phyloP scores from a whole-genome alignment of 768 basidiomycete species.

The Tricholoma furcatifolium region DNA sequence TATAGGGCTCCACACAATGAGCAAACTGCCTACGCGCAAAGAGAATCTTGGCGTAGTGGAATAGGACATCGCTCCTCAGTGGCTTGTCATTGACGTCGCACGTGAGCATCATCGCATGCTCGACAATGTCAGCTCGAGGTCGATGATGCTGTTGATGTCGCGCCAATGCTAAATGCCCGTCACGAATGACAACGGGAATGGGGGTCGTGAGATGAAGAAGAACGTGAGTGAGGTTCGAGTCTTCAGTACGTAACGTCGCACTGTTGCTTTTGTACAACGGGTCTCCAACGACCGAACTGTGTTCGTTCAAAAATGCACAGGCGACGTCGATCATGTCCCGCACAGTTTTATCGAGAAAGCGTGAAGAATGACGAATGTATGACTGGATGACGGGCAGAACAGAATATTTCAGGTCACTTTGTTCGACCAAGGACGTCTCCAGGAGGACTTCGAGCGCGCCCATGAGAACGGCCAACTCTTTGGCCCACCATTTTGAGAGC shows the following conservation, averaged over 20 bases:
- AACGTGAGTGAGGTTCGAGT: slow-evolving; percentile 14
- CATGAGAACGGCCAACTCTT: background rate
- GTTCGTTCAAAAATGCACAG: slow-evolving; percentile 10
- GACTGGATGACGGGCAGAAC: slow-evolving; percentile 19
- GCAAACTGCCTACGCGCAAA: background rate
- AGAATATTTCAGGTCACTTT: slow-evolving; percentile 4
- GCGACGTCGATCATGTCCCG: slow-evolving; percentile 7
- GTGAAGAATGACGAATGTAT: slow-evolving; percentile 13
- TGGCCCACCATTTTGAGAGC: slow-evolving; percentile 9
- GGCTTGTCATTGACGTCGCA: background rate
- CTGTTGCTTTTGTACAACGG: slow-evolving; percentile 5
- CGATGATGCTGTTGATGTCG: slow-evolving; percentile 14
- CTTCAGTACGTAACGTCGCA: slow-evolving; percentile 4
- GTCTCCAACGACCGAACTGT: slow-evolving; percentile 15
- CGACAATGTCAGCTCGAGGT: slow-evolving; percentile 15
- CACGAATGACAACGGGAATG: slow-evolving; percentile 5
- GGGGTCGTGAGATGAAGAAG: slow-evolving; percentile 9
- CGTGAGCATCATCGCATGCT: slow-evolving; percentile 7
- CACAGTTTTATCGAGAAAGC: slow-evolving; percentile 1
- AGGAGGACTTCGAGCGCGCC: slow-evolving; percentile 6
- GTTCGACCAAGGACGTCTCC: slow-evolving; percentile 1
- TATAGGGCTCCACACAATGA: background rate
- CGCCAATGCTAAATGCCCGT: slow-evolving; percentile 17
- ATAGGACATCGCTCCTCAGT: background rate
- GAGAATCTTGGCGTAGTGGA: background rate